These are phyloP conservation scores for Fusarium sp. DNA, from an alignment of 2,329 filamentous ascomycete species.

Conservation along the genomic window DNA sequence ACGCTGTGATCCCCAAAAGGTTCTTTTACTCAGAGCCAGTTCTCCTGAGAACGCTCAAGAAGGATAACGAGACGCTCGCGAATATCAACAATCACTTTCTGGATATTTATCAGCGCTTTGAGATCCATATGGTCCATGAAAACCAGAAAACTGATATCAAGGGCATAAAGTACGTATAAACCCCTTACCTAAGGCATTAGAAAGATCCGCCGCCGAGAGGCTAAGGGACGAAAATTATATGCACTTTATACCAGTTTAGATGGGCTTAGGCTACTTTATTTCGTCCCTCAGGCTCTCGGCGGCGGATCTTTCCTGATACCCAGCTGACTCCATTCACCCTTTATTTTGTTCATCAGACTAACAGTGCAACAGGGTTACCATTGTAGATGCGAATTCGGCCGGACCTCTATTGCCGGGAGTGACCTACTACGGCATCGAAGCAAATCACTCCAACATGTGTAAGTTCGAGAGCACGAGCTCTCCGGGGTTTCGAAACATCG, in stretches of 20 bases:
- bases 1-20: conserved; percentile 72
- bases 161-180: conserved; percentile 63
- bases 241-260: background rate
- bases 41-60: conserved; percentile 76
- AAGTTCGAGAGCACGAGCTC: conserved; percentile 74
- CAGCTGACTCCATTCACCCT: background rate
- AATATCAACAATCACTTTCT: conserved; percentile 80
- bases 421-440: conserved; percentile 79
- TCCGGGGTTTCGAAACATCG: conserved; percentile 71
- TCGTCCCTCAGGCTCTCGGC: background rate
- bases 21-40: conserved; percentile 75
- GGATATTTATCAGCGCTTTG: conserved; percentile 76
- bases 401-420: conserved; percentile 76
- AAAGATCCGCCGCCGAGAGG: background rate
- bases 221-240: background rate
- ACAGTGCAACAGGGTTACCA: conserved; percentile 57
- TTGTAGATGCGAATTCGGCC: conserved; percentile 78
- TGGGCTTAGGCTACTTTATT: background rate
- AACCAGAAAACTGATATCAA: conserved; percentile 77
- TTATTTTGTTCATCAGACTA: conserved; percentile 1
- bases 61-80: conserved; percentile 78
- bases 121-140: conserved; percentile 82
- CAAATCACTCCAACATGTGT: conserved; percentile 78
- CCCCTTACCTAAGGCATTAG: background rate
- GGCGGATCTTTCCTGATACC: background rate